These are phyloP conservation scores for Spongospora subterranea DNA, from an alignment of 208 protist species.

Conservation along the genomic window DNA sequence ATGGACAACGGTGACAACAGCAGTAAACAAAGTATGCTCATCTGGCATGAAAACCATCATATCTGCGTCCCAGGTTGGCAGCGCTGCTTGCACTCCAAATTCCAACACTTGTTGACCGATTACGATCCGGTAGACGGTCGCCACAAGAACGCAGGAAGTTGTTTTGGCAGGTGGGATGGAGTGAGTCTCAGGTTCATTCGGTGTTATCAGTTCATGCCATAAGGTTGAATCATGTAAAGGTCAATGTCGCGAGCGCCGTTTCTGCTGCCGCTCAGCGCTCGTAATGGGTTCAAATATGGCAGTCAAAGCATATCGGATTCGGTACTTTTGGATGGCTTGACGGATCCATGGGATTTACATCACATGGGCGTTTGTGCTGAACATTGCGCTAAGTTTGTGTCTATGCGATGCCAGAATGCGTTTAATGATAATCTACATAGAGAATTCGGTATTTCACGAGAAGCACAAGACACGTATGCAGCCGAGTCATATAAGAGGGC, in stretches of 20 bases:
- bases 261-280: not conserved
- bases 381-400: slow-evolving; percentile 1
- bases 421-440: not conserved
- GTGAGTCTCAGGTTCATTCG: no score
- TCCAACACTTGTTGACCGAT: no score
- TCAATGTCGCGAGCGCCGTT: slow-evolving; percentile 47
- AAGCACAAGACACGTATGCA: not conserved
- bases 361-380: slow-evolving; percentile 6
- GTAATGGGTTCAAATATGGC: not conserved
- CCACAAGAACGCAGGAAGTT: slow-evolving; percentile 25
- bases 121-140: not conserved
- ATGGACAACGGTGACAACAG: not conserved
- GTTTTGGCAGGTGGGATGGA: slow-evolving; percentile 56
- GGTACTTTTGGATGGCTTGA: not conserved
- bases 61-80: slow-evolving; percentile 24
- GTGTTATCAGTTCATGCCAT: no score
- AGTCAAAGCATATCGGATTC: not conserved
- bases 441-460: not conserved
- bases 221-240: no score
- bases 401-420: not conserved
- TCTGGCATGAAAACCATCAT: slow-evolving; percentile 57
- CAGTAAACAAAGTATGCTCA: slow-evolving; percentile 59
- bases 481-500: not conserved
- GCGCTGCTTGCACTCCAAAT: not conserved
- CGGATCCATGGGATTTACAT: not conserved